phyloP scores from a whole-genome alignment of 768 basidiomycete species.

The Auricularia cornea region DNA sequence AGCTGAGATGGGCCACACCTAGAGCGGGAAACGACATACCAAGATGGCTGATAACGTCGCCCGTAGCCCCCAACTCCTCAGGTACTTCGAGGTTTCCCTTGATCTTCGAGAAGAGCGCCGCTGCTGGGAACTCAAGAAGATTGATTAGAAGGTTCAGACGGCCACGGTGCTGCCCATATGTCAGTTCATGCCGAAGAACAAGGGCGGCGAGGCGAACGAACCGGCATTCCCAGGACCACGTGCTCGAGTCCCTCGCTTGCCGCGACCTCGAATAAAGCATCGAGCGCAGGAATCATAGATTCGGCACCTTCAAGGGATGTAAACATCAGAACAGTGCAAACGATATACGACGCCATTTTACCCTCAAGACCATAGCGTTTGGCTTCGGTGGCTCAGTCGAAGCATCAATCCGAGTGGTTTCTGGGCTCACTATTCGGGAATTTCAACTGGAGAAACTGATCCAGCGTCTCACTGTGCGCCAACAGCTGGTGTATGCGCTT shows the following conservation, averaged over 20 bases:
- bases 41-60: constrained; percentile 85
- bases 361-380: constrained; percentile 65
- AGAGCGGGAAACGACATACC: too few relatives aligned
- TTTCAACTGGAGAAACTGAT: constrained; percentile 77
- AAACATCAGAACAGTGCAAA: too few relatives aligned
- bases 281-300: constrained; percentile 86
- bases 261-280: constrained; percentile 62
- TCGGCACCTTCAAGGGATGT: constrained; percentile 65
- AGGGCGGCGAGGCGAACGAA: too few relatives aligned
- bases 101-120: constrained; percentile 78
- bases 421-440: constrained; percentile 58
- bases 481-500: constrained; percentile 60
- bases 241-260: constrained; percentile 60
- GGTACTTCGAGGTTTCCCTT: constrained; percentile 69
- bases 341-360: too few relatives aligned
- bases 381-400: too few relatives aligned
- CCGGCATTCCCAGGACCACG: constrained; percentile 73
- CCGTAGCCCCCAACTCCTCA: constrained; percentile 56
- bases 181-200: background rate
- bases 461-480: constrained; percentile 70
- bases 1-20: too few relatives aligned
- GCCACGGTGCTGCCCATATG: constrained; percentile 48
- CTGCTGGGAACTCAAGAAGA: constrained; percentile 56
- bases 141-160: constrained; percentile 80
- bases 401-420: constrained; percentile 1